These are phyloP conservation scores for Cenchrus fungigraminus DNA, from an alignment of 176 grass and related monocot species.

Conservation along the genomic window DNA sequence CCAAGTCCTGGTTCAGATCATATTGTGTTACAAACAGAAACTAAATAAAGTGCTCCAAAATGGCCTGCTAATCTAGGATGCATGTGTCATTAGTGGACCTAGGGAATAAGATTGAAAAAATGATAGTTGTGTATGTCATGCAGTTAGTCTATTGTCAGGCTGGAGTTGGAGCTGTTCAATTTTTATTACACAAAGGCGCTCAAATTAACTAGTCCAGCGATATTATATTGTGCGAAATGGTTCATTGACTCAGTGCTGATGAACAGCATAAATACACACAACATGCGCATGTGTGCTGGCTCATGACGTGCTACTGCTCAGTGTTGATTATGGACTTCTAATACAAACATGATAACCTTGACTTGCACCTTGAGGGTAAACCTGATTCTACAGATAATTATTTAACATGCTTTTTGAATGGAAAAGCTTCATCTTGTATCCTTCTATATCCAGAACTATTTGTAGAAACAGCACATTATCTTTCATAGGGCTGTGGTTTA, in stretches of 20 bases:
- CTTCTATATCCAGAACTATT: neutral
- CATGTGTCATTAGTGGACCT: neutral
- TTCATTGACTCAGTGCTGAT: neutral
- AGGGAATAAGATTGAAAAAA: slow-evolving; percentile 12
- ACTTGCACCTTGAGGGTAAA: neutral
- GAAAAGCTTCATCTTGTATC: neutral
- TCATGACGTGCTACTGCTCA: neutral
- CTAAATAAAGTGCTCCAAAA: slow-evolving; percentile 22
- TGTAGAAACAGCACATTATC: neutral
- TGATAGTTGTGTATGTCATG: neutral
- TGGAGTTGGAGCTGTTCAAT: neutral
- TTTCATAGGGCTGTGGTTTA: neutral
- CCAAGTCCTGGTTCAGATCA: slow-evolving; percentile 71
- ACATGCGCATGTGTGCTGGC: neutral
- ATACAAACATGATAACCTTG: neutral
- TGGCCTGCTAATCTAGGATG: slow-evolving; percentile 11
- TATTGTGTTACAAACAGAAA: slow-evolving; percentile 29
- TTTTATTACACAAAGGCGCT: neutral
- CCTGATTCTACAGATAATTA: neutral
- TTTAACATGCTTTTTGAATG: neutral
- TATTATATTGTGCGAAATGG: neutral
- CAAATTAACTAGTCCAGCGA: neutral
- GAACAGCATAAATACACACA: neutral
- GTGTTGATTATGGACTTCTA: neutral
- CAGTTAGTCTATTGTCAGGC: neutral